Evolutionary conservation across 1,284 basidiomycete genomes (phyloP).

Genomic region (Marasmius tenuissimus): DNA sequence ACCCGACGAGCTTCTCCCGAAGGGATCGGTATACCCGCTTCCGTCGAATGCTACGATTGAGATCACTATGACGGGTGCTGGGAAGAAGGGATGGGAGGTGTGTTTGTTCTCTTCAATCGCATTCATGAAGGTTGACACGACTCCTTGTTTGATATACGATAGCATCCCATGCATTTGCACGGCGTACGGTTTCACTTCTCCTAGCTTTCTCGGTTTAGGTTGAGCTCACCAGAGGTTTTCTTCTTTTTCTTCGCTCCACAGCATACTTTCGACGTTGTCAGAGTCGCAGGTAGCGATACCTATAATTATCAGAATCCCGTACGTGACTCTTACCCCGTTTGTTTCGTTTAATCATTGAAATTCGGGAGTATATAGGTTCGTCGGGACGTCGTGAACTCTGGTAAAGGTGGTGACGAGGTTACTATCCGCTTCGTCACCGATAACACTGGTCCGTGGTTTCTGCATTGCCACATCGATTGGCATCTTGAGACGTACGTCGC

Average conservation of each 20-base stretch:
- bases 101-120: too few relatives aligned
- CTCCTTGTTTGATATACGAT: not conserved
- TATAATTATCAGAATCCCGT: constrained; percentile 28
- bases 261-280: constrained; percentile 30
- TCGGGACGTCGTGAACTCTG: constrained; percentile 26
- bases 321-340: not conserved
- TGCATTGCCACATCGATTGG: too few relatives aligned
- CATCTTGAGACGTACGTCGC: too few relatives aligned
- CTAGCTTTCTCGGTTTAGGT: not conserved
- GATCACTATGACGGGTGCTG: constrained; percentile 19
- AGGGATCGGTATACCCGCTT: constrained; percentile 21
- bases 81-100: constrained; percentile 6
- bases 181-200: constrained; percentile 18
- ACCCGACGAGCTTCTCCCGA: constrained; percentile 15
- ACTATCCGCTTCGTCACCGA: constrained; percentile 4
- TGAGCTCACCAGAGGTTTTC: not conserved
- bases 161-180: constrained; percentile 33
- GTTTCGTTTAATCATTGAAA: too few relatives aligned
- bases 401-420: constrained; percentile 20
- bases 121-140: too few relatives aligned
- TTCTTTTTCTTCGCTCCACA: not conserved
- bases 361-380: not conserved
- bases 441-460: too few relatives aligned
- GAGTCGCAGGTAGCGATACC: constrained; percentile 21
- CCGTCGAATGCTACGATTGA: constrained; percentile 22